Base-by-base conservation (phyloP, 1,139 yeast species). In the Protomyces gravidus region DNA sequence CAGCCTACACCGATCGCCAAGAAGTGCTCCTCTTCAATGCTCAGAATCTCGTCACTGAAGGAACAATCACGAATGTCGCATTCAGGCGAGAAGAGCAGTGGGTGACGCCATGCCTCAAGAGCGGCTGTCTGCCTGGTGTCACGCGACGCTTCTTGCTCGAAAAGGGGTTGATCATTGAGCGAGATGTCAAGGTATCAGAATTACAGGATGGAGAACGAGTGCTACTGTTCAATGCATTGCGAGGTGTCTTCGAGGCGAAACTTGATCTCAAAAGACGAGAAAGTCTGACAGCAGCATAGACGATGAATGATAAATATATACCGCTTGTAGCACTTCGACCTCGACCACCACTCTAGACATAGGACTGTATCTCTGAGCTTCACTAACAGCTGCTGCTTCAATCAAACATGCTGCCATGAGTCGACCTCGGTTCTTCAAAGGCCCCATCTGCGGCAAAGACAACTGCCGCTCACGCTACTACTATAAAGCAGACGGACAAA, bases 81-180 rank as follows among this genome's bases (percentile, higher is more conserved):
- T 71, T 89, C 42, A 74, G 71, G 66, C 71, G 81, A 47, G 71
- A 73, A 52, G 80, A 78, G 46, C 71, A 71, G 39, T 92, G 96
- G 94, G 73, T 84, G 2, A 92, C 97, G 0, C 98, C 98, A 0
- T 75, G 78, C 27, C 73, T 89, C 45, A 75, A 82, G 1, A 75
- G 83, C 11, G 98, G 97, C 0, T 88, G 96, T 68, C 76, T 90
- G 56, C 85, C 90, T 72, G 97, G 97, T 6, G 92, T 86, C 0
- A 81, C 83, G 67, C 77, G 97, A 65, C 83, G 83, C 63, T 80
- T 78, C 68, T 72, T 92, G 52, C 69, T 92, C 19, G 72, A 78
- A 17, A 79, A 81, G 52, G 79, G 80, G 1, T 68, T 76, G 45
- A 73, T 90, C 1, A 76, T 76, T 55, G 96, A 87, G 67, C 81